Conservation (phyloP, 257 asterid genomes). For the Solanum bukasovii region DNA sequence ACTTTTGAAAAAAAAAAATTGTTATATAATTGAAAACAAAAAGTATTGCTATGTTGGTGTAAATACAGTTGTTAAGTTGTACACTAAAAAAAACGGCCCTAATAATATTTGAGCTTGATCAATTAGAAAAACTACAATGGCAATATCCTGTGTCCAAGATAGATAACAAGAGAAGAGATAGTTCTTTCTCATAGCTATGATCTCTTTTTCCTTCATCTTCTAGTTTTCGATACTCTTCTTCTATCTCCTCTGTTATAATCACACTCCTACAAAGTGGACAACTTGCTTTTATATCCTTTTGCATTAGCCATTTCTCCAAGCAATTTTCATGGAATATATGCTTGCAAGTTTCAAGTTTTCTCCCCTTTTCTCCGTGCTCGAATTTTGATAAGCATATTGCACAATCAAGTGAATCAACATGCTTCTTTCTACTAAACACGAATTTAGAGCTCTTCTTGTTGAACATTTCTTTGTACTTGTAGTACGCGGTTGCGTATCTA, state of each 20-base stretch:
- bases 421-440: not conserved
- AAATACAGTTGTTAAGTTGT: too few species aligned
- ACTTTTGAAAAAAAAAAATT: too few species aligned
- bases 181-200: not conserved
- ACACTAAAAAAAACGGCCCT: too few species aligned
- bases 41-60: too few species aligned
- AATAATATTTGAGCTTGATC: not conserved
- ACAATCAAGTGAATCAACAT: not conserved
- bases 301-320: not conserved
- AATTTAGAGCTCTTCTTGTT: not conserved
- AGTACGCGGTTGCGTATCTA: not conserved
- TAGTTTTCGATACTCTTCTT: not conserved
- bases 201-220: not conserved
- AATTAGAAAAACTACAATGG: not conserved
- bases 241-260: not conserved
- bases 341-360: not conserved
- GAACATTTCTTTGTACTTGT: not conserved
- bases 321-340: not conserved
- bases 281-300: not conserved
- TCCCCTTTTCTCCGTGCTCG: not conserved
- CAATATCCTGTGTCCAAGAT: not conserved
- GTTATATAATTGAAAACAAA: too few species aligned
- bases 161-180: not conserved
- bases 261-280: constrained; percentile 2
- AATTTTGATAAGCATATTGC: not conserved